phyloP scores from a whole-genome alignment of 345 rosid genomes.

The Gossypium mustelinum region DNA sequence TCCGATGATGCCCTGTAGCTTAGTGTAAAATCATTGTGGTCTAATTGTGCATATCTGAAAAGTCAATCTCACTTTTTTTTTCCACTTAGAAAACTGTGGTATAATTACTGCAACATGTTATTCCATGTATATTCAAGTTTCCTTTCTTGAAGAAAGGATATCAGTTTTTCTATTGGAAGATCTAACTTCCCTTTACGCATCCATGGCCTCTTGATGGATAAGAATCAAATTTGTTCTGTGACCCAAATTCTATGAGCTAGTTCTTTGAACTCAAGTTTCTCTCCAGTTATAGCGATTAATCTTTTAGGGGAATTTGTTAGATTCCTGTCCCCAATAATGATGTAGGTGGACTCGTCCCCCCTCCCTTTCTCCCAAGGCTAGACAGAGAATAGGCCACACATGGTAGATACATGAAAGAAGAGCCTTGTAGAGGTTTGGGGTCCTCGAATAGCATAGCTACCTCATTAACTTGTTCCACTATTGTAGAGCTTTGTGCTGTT shows the following conservation, averaged over 20 bases:
- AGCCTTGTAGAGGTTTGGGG: neutral
- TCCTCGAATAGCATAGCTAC: neutral
- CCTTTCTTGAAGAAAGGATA: slow-evolving; percentile 1
- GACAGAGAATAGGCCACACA: neutral
- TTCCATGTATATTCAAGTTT: neutral
- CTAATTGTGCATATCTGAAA: neutral
- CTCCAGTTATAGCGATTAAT: neutral
- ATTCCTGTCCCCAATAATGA: neutral
- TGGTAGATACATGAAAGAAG: slow-evolving; percentile 1
- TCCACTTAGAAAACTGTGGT: neutral
- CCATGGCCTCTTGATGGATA: neutral
- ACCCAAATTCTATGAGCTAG: neutral
- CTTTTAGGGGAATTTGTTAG: neutral
- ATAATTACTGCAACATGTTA: neutral
- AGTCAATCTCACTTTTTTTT: neutral
- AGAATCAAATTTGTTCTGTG: neutral
- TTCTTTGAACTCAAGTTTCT: neutral
- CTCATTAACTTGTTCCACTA: neutral
- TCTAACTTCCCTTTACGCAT: neutral
- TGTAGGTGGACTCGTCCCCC: neutral
- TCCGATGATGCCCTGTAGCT: neutral
- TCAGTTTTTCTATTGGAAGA: neutral
- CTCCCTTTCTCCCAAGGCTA: neutral
- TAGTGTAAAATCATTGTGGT: neutral
- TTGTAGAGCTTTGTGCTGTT: neutral